Evolutionary conservation across 2,329 filamentous ascomycete species (phyloP).

Genomic region (Sarocladium strictum): DNA sequence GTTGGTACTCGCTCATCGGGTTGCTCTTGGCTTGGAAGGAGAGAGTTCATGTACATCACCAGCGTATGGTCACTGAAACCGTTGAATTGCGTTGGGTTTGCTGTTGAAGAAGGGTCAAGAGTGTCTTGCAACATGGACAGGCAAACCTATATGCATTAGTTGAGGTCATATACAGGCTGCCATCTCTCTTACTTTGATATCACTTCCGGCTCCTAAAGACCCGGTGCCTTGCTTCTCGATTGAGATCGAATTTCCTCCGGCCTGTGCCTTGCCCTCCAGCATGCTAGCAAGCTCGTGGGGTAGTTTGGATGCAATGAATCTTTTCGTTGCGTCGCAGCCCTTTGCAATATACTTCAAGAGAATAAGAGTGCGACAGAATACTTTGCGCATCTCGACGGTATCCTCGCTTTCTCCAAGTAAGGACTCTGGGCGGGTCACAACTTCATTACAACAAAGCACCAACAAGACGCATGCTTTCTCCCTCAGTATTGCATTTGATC

Average conservation of each 20-base stretch:
- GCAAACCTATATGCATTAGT: neutral
- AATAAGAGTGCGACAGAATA: neutral
- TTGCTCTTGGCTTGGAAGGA: neutral
- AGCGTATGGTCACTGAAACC: neutral
- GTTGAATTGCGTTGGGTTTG: neutral
- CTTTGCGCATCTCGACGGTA: constrained; percentile 17
- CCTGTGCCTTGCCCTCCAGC: neutral
- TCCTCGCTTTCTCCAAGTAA: constrained; percentile 19
- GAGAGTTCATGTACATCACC: neutral
- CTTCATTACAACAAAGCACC: constrained; percentile 36
- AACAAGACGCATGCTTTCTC: constrained; percentile 33
- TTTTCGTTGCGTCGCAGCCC: neutral
- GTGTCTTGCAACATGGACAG: neutral
- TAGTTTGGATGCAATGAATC: neutral
- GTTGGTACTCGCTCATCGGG: neutral
- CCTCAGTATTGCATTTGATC: constrained; percentile 16
- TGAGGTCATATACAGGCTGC: neutral
- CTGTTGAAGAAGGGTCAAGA: neutral
- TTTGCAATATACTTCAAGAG: neutral
- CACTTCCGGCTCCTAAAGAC: neutral
- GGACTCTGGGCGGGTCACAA: constrained; percentile 26
- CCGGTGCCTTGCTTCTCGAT: neutral
- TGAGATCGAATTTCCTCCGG: neutral
- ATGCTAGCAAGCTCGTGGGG: neutral
- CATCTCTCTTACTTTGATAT: neutral